A percentile compares a stretch with the other conserved stretches of the same genome.
Conservation (phyloP, 768 basidiomycete species). For the Leccinum variicolor region DNA sequence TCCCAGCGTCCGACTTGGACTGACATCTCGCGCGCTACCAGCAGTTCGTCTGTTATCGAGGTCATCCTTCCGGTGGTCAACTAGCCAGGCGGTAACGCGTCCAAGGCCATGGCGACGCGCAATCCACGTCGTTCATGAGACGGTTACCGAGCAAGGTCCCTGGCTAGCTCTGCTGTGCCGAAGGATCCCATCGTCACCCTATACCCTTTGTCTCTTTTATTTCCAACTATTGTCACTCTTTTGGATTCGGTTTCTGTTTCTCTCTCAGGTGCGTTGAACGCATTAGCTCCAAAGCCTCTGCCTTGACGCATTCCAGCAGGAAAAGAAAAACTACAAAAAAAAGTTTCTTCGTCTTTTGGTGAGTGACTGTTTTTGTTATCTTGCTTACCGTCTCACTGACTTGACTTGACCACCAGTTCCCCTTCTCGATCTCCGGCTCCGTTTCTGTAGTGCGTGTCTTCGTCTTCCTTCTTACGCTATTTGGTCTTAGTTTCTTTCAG, state of each 20-base stretch:
- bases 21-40: neutral
- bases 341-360: neutral
- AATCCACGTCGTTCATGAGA: neutral
- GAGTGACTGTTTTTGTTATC: neutral
- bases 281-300: no score
- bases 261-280: neutral
- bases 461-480: neutral
- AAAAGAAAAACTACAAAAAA: neutral
- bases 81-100: neutral
- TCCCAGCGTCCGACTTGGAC: neutral
- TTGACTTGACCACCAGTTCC: neutral
- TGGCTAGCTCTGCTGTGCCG: neutral
- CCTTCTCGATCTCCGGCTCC: neutral
- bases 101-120: neutral
- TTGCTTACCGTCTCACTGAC: neutral
- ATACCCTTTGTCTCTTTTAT: constrained; percentile 4
- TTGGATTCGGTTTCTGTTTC: neutral
- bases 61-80: neutral
- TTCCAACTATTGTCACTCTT: neutral
- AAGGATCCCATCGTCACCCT: constrained; percentile 3
- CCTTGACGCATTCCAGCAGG: neutral
- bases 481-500: neutral
- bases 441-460: neutral
- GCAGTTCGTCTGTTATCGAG: neutral
- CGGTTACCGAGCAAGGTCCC: neutral